Base-by-base conservation (phyloP, 2,329 filamentous ascomycete genomes). In the Bretziella fagacearum region DNA sequence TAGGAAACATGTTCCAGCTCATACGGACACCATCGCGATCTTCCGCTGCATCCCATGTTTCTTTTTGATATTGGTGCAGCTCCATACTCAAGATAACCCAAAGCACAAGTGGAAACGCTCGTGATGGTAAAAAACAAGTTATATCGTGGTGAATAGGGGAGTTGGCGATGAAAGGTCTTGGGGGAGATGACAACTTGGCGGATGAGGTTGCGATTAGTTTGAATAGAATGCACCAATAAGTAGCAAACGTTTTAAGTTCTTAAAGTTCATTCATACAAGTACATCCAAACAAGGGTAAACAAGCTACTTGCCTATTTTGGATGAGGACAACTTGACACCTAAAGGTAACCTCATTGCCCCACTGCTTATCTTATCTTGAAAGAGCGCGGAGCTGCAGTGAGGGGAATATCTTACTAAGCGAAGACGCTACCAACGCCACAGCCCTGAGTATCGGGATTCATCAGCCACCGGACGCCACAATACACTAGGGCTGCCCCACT, bases 1-100 rank as follows among this genome's bases (percentile, higher is more conserved):
- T 95, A 43, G 91, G 91, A 59, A 98, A 93, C 52, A 93, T 93
- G 62, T 98, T 98, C 91, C 91, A 98, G 66, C 89, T 95, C 55
- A 98, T 73, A 53, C 91, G 80, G 59, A 96, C 77, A 52, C 91
- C 91, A 77, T 98, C 91, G 56, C 84, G 79, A 60, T 98, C 91
- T 69, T 98, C 91, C 50, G 93, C 80, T 63, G 95, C 86, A 59
- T 81, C 85, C 87, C 87, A 95, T 68, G 89, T 82, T 65, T 95
- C 87, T 68, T 95, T 95, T 55, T 43, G 40, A 15, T 20, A 15
- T 22, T 43, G 30, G 2, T 33, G 40, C n/a, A 27, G 15, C 6
- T 43, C 40, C 40, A 43, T 43, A 10, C 10, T 30, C n/a, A n/a
- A n/a, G n/a, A n/a, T n/a, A n/a, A n/a, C n/a, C n/a, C n/a, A n/a